Evolutionary conservation across 805 yeast species (phyloP), one percentile per base, ranked within the genome.

Genomic region (Candida dajiaensis): DNA sequence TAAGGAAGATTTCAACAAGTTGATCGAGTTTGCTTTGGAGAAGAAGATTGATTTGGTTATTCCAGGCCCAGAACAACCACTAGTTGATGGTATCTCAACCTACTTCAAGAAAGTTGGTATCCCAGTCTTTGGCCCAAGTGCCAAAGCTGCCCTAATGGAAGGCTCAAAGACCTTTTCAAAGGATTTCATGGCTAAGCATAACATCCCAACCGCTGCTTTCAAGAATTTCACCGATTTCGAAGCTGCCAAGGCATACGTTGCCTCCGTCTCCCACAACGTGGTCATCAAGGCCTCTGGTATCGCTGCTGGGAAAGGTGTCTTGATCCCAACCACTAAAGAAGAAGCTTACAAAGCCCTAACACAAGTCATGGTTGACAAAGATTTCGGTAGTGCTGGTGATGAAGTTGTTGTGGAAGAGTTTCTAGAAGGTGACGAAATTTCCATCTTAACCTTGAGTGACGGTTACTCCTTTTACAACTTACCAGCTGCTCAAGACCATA

Each of bases 21-120:
- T 94, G 50, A 87, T 81, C 47, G 70, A 80, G 48, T 90, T 90
- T 66, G 96, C 97, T 6, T 63, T 73, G 15, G 77, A 77, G 25
- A 71, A 90, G 46, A 57, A 76, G 6, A 76, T 94, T 45, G 76
- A 73, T 43, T 72, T 94, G 47, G 98, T 89, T 6, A 74, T 94
- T 39, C 98, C 99, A 33, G 99, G 99, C 29, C 99, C 99, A n/a
- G 99, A 94, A 69, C 96, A 89, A 69, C 98, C 99, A 33, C 74
- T 95, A 51, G 97, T 95, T 28, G 97, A 94, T 60, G 99, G 99
- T 43, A 81, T 94, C 50, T 66, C 90, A 23, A 66, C 82, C 16
- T 71, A 71, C 45, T 89, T 94, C 73, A 70, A 78, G 51, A 80
- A 78, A 48, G 85, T 84, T 43, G 99, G 99, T 53, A 83, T 94